Evolutionary conservation across 1,284 basidiomycete genomes (phyloP).

Genomic region (Cryptococcus sp.): DNA sequence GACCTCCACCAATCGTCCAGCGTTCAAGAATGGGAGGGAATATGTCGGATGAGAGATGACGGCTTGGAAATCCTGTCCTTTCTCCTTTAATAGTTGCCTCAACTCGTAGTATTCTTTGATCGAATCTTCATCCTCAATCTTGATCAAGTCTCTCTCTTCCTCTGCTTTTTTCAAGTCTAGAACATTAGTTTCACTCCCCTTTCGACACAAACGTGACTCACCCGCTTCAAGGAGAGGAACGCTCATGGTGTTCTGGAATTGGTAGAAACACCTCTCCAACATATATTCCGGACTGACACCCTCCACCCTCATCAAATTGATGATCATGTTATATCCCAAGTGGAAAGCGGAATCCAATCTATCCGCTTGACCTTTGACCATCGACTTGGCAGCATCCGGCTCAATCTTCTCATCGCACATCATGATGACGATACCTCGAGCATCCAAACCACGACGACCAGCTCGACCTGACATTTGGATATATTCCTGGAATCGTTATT

Average conservation of each 20-base stretch:
- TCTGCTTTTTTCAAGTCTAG: constrained; percentile 74
- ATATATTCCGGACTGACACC: constrained; percentile 98
- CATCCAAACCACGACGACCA: constrained; percentile 92
- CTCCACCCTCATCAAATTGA: constrained; percentile 98
- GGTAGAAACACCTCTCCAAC: constrained; percentile 96
- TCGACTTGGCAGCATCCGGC: constrained; percentile 82
- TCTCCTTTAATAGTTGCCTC: constrained; percentile 83
- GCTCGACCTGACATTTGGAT: constrained; percentile 99
- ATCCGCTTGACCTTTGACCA: constrained; percentile 99
- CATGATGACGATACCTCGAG: constrained; percentile 99
- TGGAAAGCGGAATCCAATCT: constrained; percentile 97
- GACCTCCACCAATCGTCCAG: constrained; percentile 84
- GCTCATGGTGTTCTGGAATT: constrained; percentile 90
- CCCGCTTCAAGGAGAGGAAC: constrained; percentile 84
- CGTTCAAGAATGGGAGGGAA: constrained; percentile 85
- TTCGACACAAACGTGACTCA: constrained; percentile 45
- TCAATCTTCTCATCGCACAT: constrained; percentile 99
- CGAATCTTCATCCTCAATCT: constrained; percentile 74
- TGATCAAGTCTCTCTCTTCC: constrained; percentile 60
- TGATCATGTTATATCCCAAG: constrained; percentile 97
- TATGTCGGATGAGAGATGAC: constrained; percentile 95
- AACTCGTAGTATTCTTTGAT: constrained; percentile 89
- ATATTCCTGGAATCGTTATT: constrained; percentile 64
- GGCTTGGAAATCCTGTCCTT: constrained; percentile 76
- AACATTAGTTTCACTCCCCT: background rate